Evolutionary conservation across 345 rosid genomes (phyloP).

Genomic region (Ceriops decandra): DNA sequence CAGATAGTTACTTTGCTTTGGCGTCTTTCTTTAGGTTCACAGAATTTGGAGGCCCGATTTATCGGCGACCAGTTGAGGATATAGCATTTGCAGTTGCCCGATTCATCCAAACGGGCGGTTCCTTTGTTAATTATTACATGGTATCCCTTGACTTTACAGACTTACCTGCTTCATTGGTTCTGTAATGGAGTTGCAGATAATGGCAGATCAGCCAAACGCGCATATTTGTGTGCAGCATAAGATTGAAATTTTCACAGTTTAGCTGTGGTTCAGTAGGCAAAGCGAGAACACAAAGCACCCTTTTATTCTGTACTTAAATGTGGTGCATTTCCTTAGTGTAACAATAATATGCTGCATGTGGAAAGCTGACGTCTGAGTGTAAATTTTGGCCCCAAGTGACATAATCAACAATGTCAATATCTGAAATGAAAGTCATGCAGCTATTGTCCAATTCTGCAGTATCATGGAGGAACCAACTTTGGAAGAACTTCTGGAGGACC

Average conservation of each 20-base stretch:
- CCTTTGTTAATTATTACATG: slow-evolving; percentile 34
- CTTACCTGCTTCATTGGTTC: background rate
- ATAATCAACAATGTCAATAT: background rate
- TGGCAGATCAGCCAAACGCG: background rate
- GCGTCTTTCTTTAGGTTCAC: slow-evolving; percentile 19
- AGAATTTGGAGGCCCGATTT: slow-evolving; percentile 28
- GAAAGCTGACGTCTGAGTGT: background rate
- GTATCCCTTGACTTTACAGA: slow-evolving; percentile 7
- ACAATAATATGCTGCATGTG: background rate
- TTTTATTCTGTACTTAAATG: slow-evolving; percentile 8
- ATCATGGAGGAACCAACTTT: slow-evolving; percentile 31
- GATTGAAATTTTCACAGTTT: background rate
- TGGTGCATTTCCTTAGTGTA: background rate
- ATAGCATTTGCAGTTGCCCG: slow-evolving; percentile 33
- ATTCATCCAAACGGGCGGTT: slow-evolving; percentile 30
- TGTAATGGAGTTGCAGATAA: background rate
- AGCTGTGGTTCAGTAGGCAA: background rate
- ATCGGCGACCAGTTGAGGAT: slow-evolving; percentile 28
- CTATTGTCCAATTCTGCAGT: slow-evolving; percentile 10
- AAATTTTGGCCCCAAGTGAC: background rate
- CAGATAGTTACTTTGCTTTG: background rate
- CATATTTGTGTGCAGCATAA: background rate
- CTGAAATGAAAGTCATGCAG: too few relatives aligned
- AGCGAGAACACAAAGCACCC: slow-evolving; percentile 2
- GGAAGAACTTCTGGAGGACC: slow-evolving; percentile 31